A percentile compares a stretch with the other conserved stretches of the same genome.
Evolutionary conservation across 805 yeast genomes (phyloP).

Genomic region (Zygotorulaspora florentina): DNA sequence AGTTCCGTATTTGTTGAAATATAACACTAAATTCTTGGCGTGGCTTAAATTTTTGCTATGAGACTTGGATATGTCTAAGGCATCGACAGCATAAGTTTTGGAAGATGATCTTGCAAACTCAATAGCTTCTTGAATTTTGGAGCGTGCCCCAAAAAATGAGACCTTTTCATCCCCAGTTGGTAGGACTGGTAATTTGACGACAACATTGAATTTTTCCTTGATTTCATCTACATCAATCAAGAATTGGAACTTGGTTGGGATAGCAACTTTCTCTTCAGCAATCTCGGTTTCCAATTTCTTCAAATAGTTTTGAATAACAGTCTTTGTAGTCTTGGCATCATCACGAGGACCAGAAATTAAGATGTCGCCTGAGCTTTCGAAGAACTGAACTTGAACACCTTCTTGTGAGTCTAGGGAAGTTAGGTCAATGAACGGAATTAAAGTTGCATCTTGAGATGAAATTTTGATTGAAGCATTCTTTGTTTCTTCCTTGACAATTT

Average conservation of each 20-base stretch:
- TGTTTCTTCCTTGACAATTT: slow-evolving; percentile 72
- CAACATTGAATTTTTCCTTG: slow-evolving; percentile 51
- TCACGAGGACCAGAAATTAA: slow-evolving; percentile 69
- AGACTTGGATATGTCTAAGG: slow-evolving; percentile 81
- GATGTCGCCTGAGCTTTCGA: slow-evolving; percentile 38
- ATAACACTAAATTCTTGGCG: slow-evolving; percentile 70
- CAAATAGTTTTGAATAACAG: slow-evolving; percentile 44
- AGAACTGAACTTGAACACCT: slow-evolving; percentile 29
- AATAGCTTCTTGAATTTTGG: slow-evolving; percentile 57
- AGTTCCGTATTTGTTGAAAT: slow-evolving; percentile 50
- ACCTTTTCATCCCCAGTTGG: slow-evolving; percentile 48
- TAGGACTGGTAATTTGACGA: slow-evolving; percentile 49
- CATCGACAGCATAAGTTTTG: slow-evolving; percentile 54
- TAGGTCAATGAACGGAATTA: slow-evolving; percentile 34
- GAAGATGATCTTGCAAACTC: slow-evolving; percentile 57
- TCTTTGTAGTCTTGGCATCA: slow-evolving; percentile 52
- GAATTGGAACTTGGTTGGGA: slow-evolving; percentile 67
- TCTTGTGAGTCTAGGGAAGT: slow-evolving; percentile 19
- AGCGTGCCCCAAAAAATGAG: slow-evolving; percentile 60
- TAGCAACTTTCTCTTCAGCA: slow-evolving; percentile 50
- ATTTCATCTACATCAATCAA: slow-evolving; percentile 57
- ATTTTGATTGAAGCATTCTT: slow-evolving; percentile 51
- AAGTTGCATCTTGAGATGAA: slow-evolving; percentile 38
- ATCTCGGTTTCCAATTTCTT: slow-evolving; percentile 44
- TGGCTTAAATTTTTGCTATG: slow-evolving; percentile 77